Conservation (phyloP, 2,329 filamentous ascomycete species). For the Fusarium scirpi region DNA sequence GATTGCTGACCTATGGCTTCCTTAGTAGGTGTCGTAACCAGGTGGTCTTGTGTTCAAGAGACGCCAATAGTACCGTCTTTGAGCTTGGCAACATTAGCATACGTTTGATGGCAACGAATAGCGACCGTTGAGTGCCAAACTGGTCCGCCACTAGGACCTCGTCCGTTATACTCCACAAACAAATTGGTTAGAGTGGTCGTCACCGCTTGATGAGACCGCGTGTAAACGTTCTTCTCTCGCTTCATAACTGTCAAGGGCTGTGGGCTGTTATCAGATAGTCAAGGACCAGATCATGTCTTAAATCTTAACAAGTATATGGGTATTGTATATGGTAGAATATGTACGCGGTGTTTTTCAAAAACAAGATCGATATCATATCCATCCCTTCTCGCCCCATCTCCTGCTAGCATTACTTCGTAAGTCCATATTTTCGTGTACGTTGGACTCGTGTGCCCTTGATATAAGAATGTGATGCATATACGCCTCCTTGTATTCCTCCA, state of each 20-base stretch:
- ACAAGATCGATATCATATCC: slow-evolving; percentile 20
- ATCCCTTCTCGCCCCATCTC: slow-evolving; percentile 9
- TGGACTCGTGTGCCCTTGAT: slow-evolving; percentile 18
- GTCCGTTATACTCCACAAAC: slow-evolving; percentile 4
- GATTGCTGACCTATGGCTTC: not conserved
- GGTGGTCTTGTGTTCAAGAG: not conserved
- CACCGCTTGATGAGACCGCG: not conserved
- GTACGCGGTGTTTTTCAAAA: slow-evolving; percentile 21
- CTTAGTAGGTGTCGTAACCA: not conserved
- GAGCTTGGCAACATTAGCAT: slow-evolving; percentile 8
- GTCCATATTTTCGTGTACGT: slow-evolving; percentile 33
- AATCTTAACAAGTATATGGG: slow-evolving; percentile 40
- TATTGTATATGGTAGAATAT: slow-evolving; percentile 41
- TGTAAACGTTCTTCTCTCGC: not conserved
- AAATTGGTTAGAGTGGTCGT: not conserved
- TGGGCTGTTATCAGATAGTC: not conserved
- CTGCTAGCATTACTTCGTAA: slow-evolving; percentile 40
- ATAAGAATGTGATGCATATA: slow-evolving; percentile 21
- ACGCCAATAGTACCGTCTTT: slow-evolving; percentile 9
- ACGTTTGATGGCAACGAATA: slow-evolving; percentile 22
- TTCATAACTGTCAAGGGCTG: not conserved
- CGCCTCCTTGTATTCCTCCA: slow-evolving; percentile 13
- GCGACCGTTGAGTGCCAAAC: slow-evolving; percentile 26
- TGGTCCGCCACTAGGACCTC: slow-evolving; percentile 11
- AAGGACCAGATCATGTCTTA: slow-evolving; percentile 4